Conservation (phyloP, 371 early-diverging fungal species). For the Modicella reniformis region DNA sequence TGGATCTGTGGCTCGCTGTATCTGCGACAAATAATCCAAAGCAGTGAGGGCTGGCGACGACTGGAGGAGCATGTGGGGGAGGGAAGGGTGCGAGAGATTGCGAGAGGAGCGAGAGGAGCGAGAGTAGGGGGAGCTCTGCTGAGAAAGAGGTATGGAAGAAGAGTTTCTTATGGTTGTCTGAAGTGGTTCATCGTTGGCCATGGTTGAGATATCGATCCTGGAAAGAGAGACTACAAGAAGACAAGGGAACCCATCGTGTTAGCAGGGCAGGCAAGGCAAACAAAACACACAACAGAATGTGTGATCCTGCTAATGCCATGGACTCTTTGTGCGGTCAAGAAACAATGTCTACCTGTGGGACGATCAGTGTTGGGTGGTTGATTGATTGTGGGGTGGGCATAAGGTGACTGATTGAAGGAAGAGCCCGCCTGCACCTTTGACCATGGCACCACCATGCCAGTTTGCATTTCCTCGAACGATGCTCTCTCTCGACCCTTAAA, state of each 20-base stretch:
- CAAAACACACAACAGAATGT: no score
- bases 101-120: background rate
- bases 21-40: background rate
- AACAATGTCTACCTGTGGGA: no score
- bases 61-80: conserved; percentile 1
- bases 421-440: no score
- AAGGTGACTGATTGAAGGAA: background rate
- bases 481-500: no score
- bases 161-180: background rate
- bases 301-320: background rate
- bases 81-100: background rate
- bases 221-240: no score
- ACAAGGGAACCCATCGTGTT: background rate
- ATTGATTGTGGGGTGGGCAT: no score
- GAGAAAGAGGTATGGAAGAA: background rate
- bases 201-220: background rate
- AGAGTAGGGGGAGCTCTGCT: background rate
- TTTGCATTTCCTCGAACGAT: no score
- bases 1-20: background rate
- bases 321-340: no score
- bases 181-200: conserved; percentile 14
- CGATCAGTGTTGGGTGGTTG: no score
- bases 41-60: conserved; percentile 5
- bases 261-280: no score
- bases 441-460: no score